Conservation (phyloP, 1,139 yeast genomes). For the Yamadazyma trypodendri region DNA sequence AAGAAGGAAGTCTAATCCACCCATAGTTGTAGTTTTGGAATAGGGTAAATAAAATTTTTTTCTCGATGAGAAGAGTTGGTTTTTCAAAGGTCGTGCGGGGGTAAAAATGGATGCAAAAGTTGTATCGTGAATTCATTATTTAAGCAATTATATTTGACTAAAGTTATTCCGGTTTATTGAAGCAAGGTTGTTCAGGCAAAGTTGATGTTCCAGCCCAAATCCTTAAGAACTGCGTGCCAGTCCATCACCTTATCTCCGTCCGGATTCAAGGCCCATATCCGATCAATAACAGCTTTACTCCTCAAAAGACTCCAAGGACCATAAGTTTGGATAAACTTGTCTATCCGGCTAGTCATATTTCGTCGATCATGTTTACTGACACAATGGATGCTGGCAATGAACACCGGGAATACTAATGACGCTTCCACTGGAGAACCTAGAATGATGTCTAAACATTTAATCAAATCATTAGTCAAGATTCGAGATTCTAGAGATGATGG, state of each 20-base stretch:
- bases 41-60: slow-evolving; percentile 3
- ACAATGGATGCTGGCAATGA: slow-evolving; percentile 73
- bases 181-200: slow-evolving; percentile 45
- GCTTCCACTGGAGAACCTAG: slow-evolving; percentile 70
- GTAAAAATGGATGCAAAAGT: slow-evolving; percentile 1
- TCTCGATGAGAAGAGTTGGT: slow-evolving; percentile 2
- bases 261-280: slow-evolving; percentile 44
- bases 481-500: slow-evolving; percentile 68
- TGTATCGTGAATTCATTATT: not conserved
- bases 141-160: too few species aligned
- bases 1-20: slow-evolving; percentile 85
- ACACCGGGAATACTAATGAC: slow-evolving; percentile 70
- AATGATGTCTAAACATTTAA: slow-evolving; percentile 58
- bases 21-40: slow-evolving; percentile 29
- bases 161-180: not conserved
- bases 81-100: slow-evolving; percentile 3
- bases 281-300: slow-evolving; percentile 57
- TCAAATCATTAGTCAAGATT: slow-evolving; percentile 52
- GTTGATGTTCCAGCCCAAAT: slow-evolving; percentile 74
- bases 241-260: slow-evolving; percentile 45
- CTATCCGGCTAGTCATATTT: slow-evolving; percentile 52
- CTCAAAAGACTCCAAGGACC: slow-evolving; percentile 67
- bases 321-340: slow-evolving; percentile 56
- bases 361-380: slow-evolving; percentile 49
- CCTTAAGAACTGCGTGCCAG: slow-evolving; percentile 67